A percentile compares a stretch with the other conserved stretches of the same genome.
These are phyloP conservation scores for Heterobasidion irregulare DNA, from an alignment of 1,284 basidiomycete genomes.

Conservation along the genomic window DNA sequence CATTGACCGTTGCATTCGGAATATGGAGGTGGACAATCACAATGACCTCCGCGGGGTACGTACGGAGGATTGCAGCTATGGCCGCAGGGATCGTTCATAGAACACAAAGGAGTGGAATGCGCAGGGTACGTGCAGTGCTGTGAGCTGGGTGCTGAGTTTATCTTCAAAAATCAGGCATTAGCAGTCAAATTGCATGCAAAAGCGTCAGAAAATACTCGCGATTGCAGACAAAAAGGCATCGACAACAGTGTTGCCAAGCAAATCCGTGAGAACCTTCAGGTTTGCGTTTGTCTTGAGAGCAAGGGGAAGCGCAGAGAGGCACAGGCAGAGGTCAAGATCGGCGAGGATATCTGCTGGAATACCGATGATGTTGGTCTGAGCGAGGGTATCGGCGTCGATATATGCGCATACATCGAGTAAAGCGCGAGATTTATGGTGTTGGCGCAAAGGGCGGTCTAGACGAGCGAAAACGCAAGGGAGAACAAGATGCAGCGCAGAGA, in stretches of 20 bases:
- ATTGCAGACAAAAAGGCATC: constrained; percentile 10
- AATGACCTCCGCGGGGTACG: constrained; percentile 8
- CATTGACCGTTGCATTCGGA: constrained; percentile 15
- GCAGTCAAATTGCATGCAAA: too few relatives aligned
- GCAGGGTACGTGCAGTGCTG: constrained; percentile 12
- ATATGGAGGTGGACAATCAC: constrained; percentile 13
- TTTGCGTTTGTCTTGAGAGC: constrained; percentile 11
- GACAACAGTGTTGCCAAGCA: constrained; percentile 13
- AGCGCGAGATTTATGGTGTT: constrained; percentile 13
- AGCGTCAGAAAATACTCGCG: constrained; percentile 5
- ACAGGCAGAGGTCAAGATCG: constrained; percentile 17
- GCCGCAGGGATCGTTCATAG: constrained; percentile 11
- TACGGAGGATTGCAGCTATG: constrained; percentile 11
- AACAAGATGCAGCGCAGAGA: background rate
- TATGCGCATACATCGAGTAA: constrained; percentile 17
- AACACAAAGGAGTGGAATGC: constrained; percentile 10
- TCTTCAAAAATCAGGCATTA: constrained; percentile 1
- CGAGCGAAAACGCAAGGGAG: background rate
- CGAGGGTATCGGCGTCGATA: constrained; percentile 12
- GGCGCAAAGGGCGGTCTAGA: constrained; percentile 4
- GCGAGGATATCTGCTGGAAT: constrained; percentile 8
- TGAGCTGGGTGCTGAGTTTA: constrained; percentile 5
- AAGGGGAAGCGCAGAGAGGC: constrained; percentile 17
- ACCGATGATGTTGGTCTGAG: background rate
- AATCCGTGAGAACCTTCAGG: constrained; percentile 10